Evolutionary conservation across 192 early-diverging fungal species (phyloP).

Genomic region (Globomyces pollinis-pini): DNA sequence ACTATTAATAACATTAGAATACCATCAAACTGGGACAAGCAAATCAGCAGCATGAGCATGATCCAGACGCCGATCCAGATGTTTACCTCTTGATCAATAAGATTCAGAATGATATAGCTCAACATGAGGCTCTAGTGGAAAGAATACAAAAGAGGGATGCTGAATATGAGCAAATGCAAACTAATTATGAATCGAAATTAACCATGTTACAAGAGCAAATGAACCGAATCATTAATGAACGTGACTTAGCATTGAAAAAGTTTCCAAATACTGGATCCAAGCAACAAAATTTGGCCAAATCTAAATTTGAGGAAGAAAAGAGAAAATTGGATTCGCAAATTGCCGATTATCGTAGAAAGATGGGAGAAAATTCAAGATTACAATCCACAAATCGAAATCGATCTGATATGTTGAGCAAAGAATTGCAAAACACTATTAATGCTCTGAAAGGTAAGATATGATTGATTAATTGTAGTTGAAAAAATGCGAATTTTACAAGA

Average conservation of each 20-base stretch:
- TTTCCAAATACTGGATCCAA: slow-evolving; percentile 37
- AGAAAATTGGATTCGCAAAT: slow-evolving; percentile 36
- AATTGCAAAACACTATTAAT: slow-evolving; percentile 59
- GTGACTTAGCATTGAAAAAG: slow-evolving; percentile 56
- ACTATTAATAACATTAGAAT: background rate
- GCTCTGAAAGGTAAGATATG: slow-evolving; percentile 44
- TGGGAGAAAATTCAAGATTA: slow-evolving; percentile 29
- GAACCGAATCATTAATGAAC: slow-evolving; percentile 42
- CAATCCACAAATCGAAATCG: slow-evolving; percentile 7
- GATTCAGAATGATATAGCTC: slow-evolving; percentile 40
- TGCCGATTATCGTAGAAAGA: slow-evolving; percentile 24
- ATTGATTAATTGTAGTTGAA: slow-evolving; percentile 38
- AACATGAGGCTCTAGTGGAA: slow-evolving; percentile 37
- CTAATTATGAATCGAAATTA: slow-evolving; percentile 65
- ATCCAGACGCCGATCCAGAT: slow-evolving; percentile 17
- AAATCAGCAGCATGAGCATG: background rate
- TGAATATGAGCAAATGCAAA: slow-evolving; percentile 37
- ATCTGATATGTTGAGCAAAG: slow-evolving; percentile 52
- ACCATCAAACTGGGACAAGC: background rate
- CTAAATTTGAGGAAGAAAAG: slow-evolving; percentile 38
- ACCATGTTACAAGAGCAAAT: slow-evolving; percentile 50
- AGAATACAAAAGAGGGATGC: slow-evolving; percentile 27
- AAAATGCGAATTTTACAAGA: slow-evolving; percentile 69
- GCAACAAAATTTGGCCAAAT: slow-evolving; percentile 22
- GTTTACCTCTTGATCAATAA: slow-evolving; percentile 36